These are phyloP conservation scores for Epichloe brachyelytri DNA, from an alignment of 2,329 filamentous ascomycete species.

Conservation along the genomic window DNA sequence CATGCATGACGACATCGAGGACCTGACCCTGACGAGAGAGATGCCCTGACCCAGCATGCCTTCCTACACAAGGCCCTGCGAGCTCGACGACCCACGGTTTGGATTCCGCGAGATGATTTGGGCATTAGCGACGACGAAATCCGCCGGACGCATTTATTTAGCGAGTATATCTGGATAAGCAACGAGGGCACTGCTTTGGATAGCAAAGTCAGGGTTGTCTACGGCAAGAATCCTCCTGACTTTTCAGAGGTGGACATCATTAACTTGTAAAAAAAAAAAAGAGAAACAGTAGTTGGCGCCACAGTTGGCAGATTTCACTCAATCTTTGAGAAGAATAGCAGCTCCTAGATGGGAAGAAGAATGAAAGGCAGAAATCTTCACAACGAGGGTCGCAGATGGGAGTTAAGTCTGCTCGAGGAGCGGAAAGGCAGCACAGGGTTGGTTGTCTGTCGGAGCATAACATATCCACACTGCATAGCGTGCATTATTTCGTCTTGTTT, in stretches of 20 bases:
- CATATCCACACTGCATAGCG: no score
- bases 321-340: neutral
- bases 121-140: slow-evolving; percentile 91
- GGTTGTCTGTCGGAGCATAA: no score
- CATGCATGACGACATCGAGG: slow-evolving; percentile 86
- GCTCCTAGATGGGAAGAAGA: neutral
- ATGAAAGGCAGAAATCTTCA: neutral
- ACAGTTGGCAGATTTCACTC: neutral
- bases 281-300: neutral
- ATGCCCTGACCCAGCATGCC: slow-evolving; percentile 70
- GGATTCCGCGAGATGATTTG: slow-evolving; percentile 84
- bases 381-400: no score
- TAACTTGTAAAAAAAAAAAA: slow-evolving; percentile 42
- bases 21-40: slow-evolving; percentile 80
- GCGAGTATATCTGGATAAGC: slow-evolving; percentile 78
- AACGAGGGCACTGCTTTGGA: slow-evolving; percentile 86
- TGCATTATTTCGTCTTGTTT: no score
- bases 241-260: slow-evolving; percentile 84
- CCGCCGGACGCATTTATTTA: slow-evolving; percentile 60
- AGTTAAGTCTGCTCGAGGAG: no score
- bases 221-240: slow-evolving; percentile 74
- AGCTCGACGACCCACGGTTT: slow-evolving; percentile 74
- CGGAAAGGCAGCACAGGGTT: no score
- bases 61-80: slow-evolving; percentile 86
- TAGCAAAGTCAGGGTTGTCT: slow-evolving; percentile 69